Conservation (phyloP, 2,329 filamentous ascomycete genomes). For the Aureobasidium subglaciale region DNA sequence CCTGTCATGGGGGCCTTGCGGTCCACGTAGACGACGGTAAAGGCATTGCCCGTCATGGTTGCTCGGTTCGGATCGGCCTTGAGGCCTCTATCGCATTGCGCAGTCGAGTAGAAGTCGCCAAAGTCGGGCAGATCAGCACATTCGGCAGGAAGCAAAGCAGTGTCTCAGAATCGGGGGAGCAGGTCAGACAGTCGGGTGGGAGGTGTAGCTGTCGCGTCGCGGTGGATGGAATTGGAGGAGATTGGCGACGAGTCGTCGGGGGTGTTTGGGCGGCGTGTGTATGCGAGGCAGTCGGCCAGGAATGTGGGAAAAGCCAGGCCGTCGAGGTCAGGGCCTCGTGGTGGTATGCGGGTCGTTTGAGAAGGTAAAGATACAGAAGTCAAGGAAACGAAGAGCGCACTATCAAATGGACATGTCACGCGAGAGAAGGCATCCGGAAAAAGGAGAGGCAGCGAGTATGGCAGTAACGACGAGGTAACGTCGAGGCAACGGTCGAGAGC, state of each 20-base stretch:
- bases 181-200: background rate
- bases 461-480: conserved; percentile 4
- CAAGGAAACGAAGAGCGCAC: conserved; percentile 10
- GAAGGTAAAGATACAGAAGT: conserved; percentile 1
- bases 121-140: conserved; percentile 1
- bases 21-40: conserved; percentile 40
- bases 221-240: background rate
- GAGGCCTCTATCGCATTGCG: conserved; percentile 15
- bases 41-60: conserved; percentile 38
- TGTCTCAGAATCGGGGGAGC: background rate
- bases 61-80: conserved; percentile 1
- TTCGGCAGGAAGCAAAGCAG: background rate
- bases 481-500: conserved; percentile 9
- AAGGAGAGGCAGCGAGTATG: conserved; percentile 13
- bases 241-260: background rate
- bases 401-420: conserved; percentile 14
- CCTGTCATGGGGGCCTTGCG: conserved; percentile 30
- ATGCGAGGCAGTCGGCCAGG: conserved; percentile 12
- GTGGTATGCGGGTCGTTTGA: background rate
- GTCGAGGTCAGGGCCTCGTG: background rate
- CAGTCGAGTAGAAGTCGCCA: conserved; percentile 7
- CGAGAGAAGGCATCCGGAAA: conserved; percentile 7
- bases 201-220: background rate
- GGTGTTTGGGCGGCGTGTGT: conserved; percentile 2
- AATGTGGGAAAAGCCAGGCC: conserved; percentile 11